phyloP scores from a whole-genome alignment of 768 basidiomycete species.

The Pisolithus sp. region DNA sequence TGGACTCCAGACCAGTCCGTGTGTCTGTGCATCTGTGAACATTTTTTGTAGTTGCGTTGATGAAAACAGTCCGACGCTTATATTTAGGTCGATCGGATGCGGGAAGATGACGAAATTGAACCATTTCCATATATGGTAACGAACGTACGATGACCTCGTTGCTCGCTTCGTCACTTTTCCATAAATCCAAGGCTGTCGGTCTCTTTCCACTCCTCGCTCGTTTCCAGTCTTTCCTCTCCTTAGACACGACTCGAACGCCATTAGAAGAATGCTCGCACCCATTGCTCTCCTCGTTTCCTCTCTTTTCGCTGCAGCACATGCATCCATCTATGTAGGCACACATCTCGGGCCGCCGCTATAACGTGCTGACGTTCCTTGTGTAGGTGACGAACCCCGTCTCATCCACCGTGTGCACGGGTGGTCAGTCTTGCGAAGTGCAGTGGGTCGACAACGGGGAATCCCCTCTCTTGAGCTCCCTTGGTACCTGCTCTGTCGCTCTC shows the following conservation, averaged over 20 bases:
- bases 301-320: slow-evolving; percentile 9
- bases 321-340: slow-evolving; percentile 15
- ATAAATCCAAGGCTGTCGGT: slow-evolving; percentile 18
- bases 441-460: slow-evolving; percentile 60
- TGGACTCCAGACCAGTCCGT: no score
- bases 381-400: slow-evolving; percentile 45
- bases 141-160: slow-evolving; percentile 7
- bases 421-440: slow-evolving; percentile 44
- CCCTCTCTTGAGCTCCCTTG: slow-evolving; percentile 47
- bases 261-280: slow-evolving; percentile 6
- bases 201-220: slow-evolving; percentile 3
- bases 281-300: slow-evolving; percentile 17
- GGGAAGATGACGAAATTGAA: slow-evolving; percentile 2
- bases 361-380: neutral
- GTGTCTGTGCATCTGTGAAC: no score
- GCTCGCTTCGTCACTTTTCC: slow-evolving; percentile 16
- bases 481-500: slow-evolving; percentile 47
- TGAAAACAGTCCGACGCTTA: no score
- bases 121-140: neutral
- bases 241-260: slow-evolving; percentile 6
- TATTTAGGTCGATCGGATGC: neutral
- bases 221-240: neutral
- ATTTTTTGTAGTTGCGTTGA: no score
- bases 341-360: accelerated
- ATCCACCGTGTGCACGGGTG: slow-evolving; percentile 44